Base-by-base conservation (phyloP, 768 basidiomycete genomes). In the Candolleomyces eurysporus region DNA sequence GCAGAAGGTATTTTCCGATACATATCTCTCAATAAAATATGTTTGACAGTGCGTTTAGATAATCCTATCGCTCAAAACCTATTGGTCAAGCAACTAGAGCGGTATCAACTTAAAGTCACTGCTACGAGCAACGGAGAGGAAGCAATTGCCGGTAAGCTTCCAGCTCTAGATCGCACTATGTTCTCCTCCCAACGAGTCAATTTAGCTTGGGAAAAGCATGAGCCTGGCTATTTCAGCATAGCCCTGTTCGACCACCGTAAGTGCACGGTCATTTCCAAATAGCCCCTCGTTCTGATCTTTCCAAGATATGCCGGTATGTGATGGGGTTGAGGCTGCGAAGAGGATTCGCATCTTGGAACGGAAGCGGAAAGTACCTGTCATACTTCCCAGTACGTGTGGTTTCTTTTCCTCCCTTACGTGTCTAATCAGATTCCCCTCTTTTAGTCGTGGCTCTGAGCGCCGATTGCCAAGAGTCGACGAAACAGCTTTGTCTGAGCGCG, bases 181-280 rank as follows among this genome's bases (percentile, higher is more conserved):
- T 45, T 64, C 26, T 36, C 19, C 40, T 40, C 43, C 59, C 45
- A 36, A 36, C 36, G 8, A 11, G 36, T 61, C 40, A 48, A 54
- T 60, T 19, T 60, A 85, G 89, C 86, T 73, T 91, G 88, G 88
- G 84, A 89, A 70, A 71, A 80, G 30, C 86, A 85, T 54, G 82
- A 81, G 51, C 85, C 88, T 46, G 88, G 88, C 0, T 85, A 82
- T 70, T 91, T 89, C 71, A 84, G 82, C 61, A 81, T 86, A 2
- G 89, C 89, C 5, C 67, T 91, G 26, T 90, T 91, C 65, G 89
- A 91, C 65, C 89, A 91, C 69, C 89, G 88, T 89, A 65, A 69
- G 84, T 72, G 3, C 39, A 31, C 57, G 36, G 31, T 43, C 39
- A 10, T 53, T 43, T 53, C 11, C 26, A 14, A 42, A 16, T 39